phyloP scores from a whole-genome alignment of 345 rosid species.

The Salix arbutifolia region DNA sequence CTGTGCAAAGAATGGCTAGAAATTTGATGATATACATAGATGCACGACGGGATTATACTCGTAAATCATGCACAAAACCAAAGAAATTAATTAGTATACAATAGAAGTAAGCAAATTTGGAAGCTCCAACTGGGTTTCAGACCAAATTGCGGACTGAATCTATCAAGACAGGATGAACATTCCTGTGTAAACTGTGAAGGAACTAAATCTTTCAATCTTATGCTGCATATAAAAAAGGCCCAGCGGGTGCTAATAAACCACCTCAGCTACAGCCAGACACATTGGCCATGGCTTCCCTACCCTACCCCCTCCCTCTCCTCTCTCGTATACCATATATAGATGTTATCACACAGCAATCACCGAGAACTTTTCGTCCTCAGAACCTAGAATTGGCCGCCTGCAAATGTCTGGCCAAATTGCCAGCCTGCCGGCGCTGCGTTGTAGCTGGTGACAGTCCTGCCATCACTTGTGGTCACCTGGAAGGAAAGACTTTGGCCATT shows the following conservation, averaged over 20 bases:
- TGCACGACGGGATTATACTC: not conserved
- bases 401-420: conserved; percentile 93
- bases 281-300: conserved; percentile 16
- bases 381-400: conserved; percentile 57
- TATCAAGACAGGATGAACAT: too few species aligned
- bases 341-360: not conserved
- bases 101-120: not conserved
- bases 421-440: conserved; percentile 53
- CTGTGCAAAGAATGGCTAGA: too few species aligned
- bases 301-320: conserved; percentile 5
- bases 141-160: not conserved
- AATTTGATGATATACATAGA: not conserved
- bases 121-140: not conserved
- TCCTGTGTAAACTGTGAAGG: not conserved
- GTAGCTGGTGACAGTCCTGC: conserved; percentile 62
- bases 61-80: not conserved
- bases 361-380: not conserved
- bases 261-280: conserved; percentile 63
- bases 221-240: conserved; percentile 15
- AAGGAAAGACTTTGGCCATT: conserved; percentile 83
- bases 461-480: conserved; percentile 89
- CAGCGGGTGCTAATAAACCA: conserved; percentile 73
- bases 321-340: conserved; percentile 21
- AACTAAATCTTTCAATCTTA: not conserved
- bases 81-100: not conserved